Evolutionary conservation across 2,329 filamentous ascomycete genomes (phyloP), one percentile per base, ranked within the genome.

Genomic region (Colletotrichum lupini): DNA sequence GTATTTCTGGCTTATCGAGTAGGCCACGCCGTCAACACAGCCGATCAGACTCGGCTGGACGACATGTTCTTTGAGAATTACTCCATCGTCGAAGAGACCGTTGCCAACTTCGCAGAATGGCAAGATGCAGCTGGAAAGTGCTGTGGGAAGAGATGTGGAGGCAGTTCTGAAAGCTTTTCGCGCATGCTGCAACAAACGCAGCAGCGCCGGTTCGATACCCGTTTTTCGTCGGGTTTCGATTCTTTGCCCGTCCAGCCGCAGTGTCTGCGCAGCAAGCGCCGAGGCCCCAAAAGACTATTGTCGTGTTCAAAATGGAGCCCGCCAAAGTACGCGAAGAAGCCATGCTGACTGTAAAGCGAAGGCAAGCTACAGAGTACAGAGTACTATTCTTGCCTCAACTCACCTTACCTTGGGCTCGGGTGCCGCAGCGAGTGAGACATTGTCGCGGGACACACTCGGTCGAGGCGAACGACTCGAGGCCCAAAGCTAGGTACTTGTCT

Each of bases 161-260:
- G 68, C 22, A 60, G 32, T 30, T 32, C 61, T 70, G 61, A 22
- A 32, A 61, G 56, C 68, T 71, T 71, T 61, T 62, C 49, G 55
- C 53, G 37, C 14, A 32, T 65, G 67, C 49, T 35, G 57, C 22
- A 63, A 67, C 53, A 28, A 22, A 28, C 24, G 42, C 65, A 63
- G 53, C 58, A 57, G 37, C 35, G 46, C 56, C 49, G 61, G n/a
- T 56, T 55, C n/a, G n/a, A 55, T 19, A 37, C 32, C 49, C 11
- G 32, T 24, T 35, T 35, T 46, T 63, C 8, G 3, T 19, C n/a
- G 9, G 26, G 46, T 35, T 26, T 35, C 46, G n/a, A 32, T n/a
- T n/a, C 52, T 22, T 63, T 53, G 60, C 26, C 24, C 26, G 9
- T 52, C 42, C 28, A 53, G n/a, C 60, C 42, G 28, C 59, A 61